Base-by-base conservation (phyloP, 2,329 filamentous ascomycete species). In the Cytospora chrysosperma region DNA sequence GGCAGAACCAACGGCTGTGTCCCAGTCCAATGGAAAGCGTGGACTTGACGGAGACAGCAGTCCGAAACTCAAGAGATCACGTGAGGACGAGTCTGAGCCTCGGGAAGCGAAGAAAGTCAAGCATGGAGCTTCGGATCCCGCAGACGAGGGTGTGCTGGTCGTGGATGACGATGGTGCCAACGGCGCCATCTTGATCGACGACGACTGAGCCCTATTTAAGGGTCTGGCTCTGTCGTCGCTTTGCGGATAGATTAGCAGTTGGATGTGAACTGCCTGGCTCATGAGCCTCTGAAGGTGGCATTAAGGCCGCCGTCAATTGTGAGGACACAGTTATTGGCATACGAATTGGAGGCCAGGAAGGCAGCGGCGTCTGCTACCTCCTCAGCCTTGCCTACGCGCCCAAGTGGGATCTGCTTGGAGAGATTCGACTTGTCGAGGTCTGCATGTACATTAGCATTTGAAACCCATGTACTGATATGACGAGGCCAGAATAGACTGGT, bases 261-360 rank as follows among this genome's bases (percentile, higher is more conserved):
- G 13, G n/a, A 49, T 61, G 51, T 52, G n/a, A 13, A 47, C 10
- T 30, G 28, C 51, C 27, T 47, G 24, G 40, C 28, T 61, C 51
- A 61, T 26, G 37, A 49, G 28, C 37, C 47, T 10, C 37, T 52
- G 10, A 52, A 53, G 69, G 75, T 76, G 57, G 90, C 90, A 74
- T 90, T 93, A 68, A 96, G 75, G 1, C 93, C 93, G 19, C 93
- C 93, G 75, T 96, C 93, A 30, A 97, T 81, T 74, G 93, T 95
- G 58, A 97, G 80, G 57, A 93, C 82, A 74, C 91, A 95, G 68
- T 96, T 96, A 74, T 94, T 94, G 62, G 92, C 90, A 76, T 94
- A 97, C 67, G 85, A 79, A 74, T 95, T 96, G 54, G 82, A 82
- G 32, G 86, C 89, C 19, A 96, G 81, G 74, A 96, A 96, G 30